Percentiles rank a stretch among this genome's conserved stretches.
phyloP scores from a whole-genome alignment of 495 filamentous ascomycete species.

The Aspergillus leporis region DNA sequence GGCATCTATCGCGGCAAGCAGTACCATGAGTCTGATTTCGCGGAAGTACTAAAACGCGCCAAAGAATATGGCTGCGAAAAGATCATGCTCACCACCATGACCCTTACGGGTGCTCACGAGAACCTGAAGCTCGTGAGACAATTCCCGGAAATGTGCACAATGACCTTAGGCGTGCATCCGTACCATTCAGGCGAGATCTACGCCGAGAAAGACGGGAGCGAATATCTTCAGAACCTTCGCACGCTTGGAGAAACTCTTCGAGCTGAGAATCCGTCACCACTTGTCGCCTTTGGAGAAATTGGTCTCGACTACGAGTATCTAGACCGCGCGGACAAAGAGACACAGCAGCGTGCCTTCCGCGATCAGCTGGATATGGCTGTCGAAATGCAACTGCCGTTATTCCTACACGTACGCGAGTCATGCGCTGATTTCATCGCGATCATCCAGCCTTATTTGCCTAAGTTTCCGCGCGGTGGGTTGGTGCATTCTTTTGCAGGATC shows the following conservation, averaged over 20 bases:
- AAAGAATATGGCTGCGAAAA: constrained; percentile 25
- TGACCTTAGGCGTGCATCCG: constrained; percentile 35
- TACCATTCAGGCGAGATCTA: constrained; percentile 33
- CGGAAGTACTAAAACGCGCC: constrained; percentile 26
- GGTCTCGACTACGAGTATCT: constrained; percentile 35
- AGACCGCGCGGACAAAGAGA: constrained; percentile 28
- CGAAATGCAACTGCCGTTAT: constrained; percentile 27
- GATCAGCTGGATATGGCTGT: constrained; percentile 29
- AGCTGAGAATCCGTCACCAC: constrained; percentile 15
- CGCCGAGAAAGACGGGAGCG: constrained; percentile 4
- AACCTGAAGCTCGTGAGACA: constrained; percentile 22
- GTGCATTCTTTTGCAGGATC: constrained; percentile 36
- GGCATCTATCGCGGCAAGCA: constrained; percentile 34
- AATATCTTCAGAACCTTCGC: constrained; percentile 15
- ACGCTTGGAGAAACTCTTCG: constrained; percentile 17
- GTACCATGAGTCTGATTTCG: constrained; percentile 32
- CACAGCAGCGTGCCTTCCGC: constrained; percentile 30
- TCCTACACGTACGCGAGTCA: constrained; percentile 32
- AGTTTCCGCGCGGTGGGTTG: constrained; percentile 24
- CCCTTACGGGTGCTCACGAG: constrained; percentile 19
- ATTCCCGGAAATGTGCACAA: constrained; percentile 27
- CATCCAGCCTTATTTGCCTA: constrained; percentile 23
- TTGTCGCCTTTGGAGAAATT: constrained; percentile 35
- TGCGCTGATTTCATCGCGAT: constrained; percentile 31
- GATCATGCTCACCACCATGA: constrained; percentile 32